These are phyloP conservation scores for Stygiomarasmius scandens DNA, from an alignment of 1,284 basidiomycete species.

Conservation along the genomic window DNA sequence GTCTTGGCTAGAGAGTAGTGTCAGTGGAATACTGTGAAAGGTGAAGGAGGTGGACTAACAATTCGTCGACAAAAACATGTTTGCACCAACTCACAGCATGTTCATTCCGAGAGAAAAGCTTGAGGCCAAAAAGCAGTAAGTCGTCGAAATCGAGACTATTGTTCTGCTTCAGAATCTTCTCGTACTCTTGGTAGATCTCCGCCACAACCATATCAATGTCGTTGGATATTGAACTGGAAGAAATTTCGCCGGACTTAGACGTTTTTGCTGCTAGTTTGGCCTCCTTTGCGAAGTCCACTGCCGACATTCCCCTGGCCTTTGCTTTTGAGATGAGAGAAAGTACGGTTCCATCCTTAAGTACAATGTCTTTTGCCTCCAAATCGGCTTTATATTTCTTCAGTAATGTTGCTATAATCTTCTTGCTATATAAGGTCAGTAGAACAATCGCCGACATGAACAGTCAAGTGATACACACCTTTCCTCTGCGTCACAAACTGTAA, in stretches of 20 bases:
- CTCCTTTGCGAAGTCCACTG: conserved; percentile 45
- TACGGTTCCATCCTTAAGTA: conserved; percentile 63
- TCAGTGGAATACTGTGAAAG: background rate
- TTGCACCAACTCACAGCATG: conserved; percentile 64
- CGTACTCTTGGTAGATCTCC: conserved; percentile 72
- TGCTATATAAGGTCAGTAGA: conserved; percentile 45
- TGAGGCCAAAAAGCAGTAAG: conserved; percentile 77
- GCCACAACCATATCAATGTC: conserved; percentile 46
- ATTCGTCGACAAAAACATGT: conserved; percentile 91
- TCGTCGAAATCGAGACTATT: conserved; percentile 93
- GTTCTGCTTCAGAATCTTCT: conserved; percentile 58
- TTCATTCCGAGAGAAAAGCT: conserved; percentile 64
- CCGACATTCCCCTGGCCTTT: conserved; percentile 72
- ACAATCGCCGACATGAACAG: background rate
- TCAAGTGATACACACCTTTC: conserved; percentile 61
- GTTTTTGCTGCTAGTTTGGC: conserved; percentile 19
- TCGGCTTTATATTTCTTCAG: conserved; percentile 59
- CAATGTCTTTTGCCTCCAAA: conserved; percentile 50
- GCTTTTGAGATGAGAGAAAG: conserved; percentile 77
- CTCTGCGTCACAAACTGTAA: conserved; percentile 82
- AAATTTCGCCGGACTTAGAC: conserved; percentile 1
- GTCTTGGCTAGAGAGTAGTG: conserved; percentile 63
- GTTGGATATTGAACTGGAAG: conserved; percentile 16
- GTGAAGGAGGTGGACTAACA: conserved; percentile 49
- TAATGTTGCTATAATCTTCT: conserved; percentile 69